Evolutionary conservation across 352 stramenopile genomes (phyloP).

Genomic region (Detonula confervacea): DNA sequence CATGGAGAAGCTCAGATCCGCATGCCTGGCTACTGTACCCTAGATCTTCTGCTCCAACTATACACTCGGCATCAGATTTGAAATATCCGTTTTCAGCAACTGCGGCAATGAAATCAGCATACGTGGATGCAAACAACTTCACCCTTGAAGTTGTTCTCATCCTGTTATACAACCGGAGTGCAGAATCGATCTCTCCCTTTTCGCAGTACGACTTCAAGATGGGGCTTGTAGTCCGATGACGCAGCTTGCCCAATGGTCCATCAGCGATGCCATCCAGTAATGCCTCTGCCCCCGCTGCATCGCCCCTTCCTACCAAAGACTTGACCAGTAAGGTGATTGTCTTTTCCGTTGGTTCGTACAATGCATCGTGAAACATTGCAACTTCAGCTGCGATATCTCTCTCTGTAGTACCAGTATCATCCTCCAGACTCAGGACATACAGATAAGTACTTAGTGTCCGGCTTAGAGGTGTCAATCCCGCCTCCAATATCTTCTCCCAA

Average conservation of each 20-base stretch:
- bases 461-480: conserved; percentile 59
- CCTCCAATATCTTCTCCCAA: conserved; percentile 79
- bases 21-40: conserved; percentile 51
- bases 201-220: conserved; percentile 78
- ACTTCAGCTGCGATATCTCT: conserved; percentile 63
- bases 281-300: conserved; percentile 60
- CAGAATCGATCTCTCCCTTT: conserved; percentile 61
- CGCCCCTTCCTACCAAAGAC: conserved; percentile 56
- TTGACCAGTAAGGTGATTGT: conserved; percentile 71
- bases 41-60: conserved; percentile 59
- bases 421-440: conserved; percentile 68
- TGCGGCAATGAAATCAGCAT: conserved; percentile 66
- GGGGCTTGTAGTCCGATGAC: conserved; percentile 74
- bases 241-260: conserved; percentile 43
- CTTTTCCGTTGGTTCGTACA: conserved; percentile 73
- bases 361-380: conserved; percentile 67
- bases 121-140: conserved; percentile 71
- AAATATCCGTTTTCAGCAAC: conserved; percentile 79
- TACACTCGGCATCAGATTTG: conserved; percentile 38
- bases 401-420: conserved; percentile 1
- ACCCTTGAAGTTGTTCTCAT: conserved; percentile 71
- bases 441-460: conserved; percentile 76
- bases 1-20: conserved; percentile 74
- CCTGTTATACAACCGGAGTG: conserved; percentile 70
- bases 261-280: conserved; percentile 57